A percentile compares a stretch with the other conserved stretches of the same genome.
Conservation (phyloP, 768 basidiomycete genomes). For the Termitomyces heimii region DNA sequence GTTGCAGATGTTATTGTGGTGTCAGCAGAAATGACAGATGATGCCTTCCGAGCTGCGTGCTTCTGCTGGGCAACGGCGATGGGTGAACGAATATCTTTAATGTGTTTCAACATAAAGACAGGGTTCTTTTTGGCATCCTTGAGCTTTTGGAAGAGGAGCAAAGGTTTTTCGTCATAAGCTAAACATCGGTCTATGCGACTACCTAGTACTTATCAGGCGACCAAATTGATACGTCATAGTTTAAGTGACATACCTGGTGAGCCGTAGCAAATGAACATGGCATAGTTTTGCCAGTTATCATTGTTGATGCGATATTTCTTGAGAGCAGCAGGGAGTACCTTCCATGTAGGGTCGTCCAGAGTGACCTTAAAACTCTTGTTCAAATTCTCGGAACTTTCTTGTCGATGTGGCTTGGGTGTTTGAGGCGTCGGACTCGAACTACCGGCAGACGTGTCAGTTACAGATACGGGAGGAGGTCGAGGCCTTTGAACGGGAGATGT, state of each 20-base stretch:
- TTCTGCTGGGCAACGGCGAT: slow-evolving; percentile 97
- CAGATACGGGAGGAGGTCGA: slow-evolving; percentile 23
- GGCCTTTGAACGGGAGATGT: slow-evolving; percentile 24
- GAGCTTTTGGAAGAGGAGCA: slow-evolving; percentile 93
- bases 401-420: slow-evolving; percentile 41
- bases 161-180: slow-evolving; percentile 95
- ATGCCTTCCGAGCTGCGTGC: slow-evolving; percentile 83
- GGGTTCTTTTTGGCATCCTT: slow-evolving; percentile 98
- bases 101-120: slow-evolving; percentile 97
- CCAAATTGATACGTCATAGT: background rate
- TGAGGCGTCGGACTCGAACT: slow-evolving; percentile 25
- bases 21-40: slow-evolving; percentile 43
- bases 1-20: slow-evolving; percentile 35
- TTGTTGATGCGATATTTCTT: slow-evolving; percentile 99
- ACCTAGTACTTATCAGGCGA: slow-evolving; percentile 29
- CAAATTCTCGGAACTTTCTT: slow-evolving; percentile 70
- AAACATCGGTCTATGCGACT: slow-evolving; percentile 89
- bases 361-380: slow-evolving; percentile 94
- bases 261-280: slow-evolving; percentile 99
- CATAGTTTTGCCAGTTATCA: slow-evolving; percentile 98
- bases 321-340: slow-evolving; percentile 93
- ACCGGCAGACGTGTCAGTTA: slow-evolving; percentile 23
- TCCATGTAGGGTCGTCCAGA: slow-evolving; percentile 97
- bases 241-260: slow-evolving; percentile 59
- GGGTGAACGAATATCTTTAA: slow-evolving; percentile 94